phyloP scores from a whole-genome alignment of 768 basidiomycete genomes.

The Suillus plorans region DNA sequence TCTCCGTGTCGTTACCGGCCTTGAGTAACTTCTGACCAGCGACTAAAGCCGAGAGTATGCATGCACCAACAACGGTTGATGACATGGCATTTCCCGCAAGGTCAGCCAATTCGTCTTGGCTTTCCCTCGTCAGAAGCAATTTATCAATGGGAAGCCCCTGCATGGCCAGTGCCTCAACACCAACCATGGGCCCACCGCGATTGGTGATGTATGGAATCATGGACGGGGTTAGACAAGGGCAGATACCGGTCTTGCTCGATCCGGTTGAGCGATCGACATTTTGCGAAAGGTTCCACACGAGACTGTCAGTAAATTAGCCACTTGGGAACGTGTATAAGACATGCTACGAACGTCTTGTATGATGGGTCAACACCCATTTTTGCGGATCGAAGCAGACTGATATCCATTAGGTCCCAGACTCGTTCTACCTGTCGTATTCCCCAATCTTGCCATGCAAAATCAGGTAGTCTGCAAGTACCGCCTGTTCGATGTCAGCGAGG shows the following conservation, averaged over 20 bases:
- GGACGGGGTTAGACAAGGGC: constrained; percentile 90
- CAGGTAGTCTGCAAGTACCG: constrained; percentile 81
- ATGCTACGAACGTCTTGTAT: constrained; percentile 75
- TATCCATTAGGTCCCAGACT: constrained; percentile 95
- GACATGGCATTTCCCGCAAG: constrained; percentile 98
- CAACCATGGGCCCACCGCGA: constrained; percentile 94
- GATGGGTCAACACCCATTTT: constrained; percentile 79
- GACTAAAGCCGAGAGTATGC: constrained; percentile 81
- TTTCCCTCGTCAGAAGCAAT: constrained; percentile 88
- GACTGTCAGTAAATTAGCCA: constrained; percentile 39
- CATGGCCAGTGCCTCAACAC: constrained; percentile 88
- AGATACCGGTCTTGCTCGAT: constrained; percentile 78
- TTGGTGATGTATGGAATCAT: constrained; percentile 98
- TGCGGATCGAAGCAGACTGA: constrained; percentile 79
- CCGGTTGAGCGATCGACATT: constrained; percentile 93
- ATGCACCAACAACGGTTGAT: constrained; percentile 91
- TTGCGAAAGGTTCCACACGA: constrained; percentile 96
- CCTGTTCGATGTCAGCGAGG: constrained; percentile 37
- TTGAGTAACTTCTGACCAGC: constrained; percentile 66
- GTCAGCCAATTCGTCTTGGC: constrained; percentile 90
- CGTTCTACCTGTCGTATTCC: constrained; percentile 89
- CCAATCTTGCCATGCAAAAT: constrained; percentile 95
- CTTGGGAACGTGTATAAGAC: background rate
- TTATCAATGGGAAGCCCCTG: constrained; percentile 94
- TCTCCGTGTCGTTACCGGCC: constrained; percentile 59